Evolutionary conservation across 164 flowering plant species (phyloP).

Genomic region (Euptelea pleiosperma): DNA sequence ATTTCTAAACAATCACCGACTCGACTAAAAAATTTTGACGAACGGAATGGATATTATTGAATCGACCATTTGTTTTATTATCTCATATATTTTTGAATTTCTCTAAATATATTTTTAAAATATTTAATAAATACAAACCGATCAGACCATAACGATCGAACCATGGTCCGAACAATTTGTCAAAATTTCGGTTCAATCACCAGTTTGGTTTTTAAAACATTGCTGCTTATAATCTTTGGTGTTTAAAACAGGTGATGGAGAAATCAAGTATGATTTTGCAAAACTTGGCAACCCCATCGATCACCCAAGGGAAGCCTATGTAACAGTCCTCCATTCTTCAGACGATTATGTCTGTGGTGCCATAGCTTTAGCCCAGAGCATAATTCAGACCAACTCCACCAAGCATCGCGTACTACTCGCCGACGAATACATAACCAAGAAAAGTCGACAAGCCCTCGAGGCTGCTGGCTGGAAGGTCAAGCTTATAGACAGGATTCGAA

Average conservation of each 20-base stretch:
- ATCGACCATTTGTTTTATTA: too few relatives aligned
- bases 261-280: constrained; percentile 10
- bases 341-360: constrained; percentile 84
- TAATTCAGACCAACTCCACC: constrained; percentile 48
- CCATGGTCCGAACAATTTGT: too few relatives aligned
- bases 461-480: constrained; percentile 77
- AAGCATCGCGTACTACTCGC: constrained; percentile 72
- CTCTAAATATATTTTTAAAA: too few relatives aligned
- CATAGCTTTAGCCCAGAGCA: constrained; percentile 79
- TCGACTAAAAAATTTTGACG: too few relatives aligned
- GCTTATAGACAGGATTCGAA: constrained; percentile 49
- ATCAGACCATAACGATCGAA: too few relatives aligned
- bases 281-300: constrained; percentile 7
- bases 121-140: too few relatives aligned
- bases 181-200: too few relatives aligned
- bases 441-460: constrained; percentile 40
- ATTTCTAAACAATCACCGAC: too few relatives aligned
- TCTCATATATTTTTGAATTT: too few relatives aligned
- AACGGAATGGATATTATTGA: too few relatives aligned
- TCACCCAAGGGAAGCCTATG: constrained; percentile 59
- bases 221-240: too few relatives aligned
- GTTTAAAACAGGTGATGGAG: constrained; percentile 32
- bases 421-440: constrained; percentile 39
- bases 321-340: constrained; percentile 75
- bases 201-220: too few relatives aligned